phyloP scores from a whole-genome alignment of 768 basidiomycete genomes.

The Rhodotorula sphaerocarpa region DNA sequence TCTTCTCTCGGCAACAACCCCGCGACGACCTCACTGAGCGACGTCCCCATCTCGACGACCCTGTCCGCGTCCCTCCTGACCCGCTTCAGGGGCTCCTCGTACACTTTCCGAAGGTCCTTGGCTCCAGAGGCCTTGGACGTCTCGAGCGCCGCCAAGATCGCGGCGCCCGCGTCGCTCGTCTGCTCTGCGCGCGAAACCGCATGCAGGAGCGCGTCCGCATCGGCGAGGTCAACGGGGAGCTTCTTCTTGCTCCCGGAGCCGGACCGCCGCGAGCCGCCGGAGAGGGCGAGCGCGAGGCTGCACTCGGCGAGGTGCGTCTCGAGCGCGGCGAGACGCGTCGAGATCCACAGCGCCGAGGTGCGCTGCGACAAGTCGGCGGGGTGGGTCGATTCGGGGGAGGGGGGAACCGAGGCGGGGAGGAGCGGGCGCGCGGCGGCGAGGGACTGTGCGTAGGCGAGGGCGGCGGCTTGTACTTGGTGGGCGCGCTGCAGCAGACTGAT shows the following conservation, averaged over 20 bases:
- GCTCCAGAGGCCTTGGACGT: neutral
- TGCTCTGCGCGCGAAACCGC: neutral
- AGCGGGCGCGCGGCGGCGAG: neutral
- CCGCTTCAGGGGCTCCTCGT: constrained; percentile 14
- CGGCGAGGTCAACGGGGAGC: neutral
- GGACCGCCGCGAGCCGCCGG: neutral
- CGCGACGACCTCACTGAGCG: constrained; percentile 1
- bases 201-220: neutral
- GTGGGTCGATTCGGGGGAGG: neutral
- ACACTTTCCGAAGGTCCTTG: neutral
- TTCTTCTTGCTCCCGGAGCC: neutral
- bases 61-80: constrained; percentile 19
- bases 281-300: constrained; percentile 9
- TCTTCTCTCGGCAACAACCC: neutral
- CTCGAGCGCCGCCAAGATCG: neutral
- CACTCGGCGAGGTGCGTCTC: constrained; percentile 29
- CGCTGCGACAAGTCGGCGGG: neutral
- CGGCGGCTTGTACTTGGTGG: constrained; percentile 1
- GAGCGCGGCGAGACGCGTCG: constrained; percentile 19
- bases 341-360: constrained; percentile 1
- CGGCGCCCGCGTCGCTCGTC: neutral
- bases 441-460: constrained; percentile 5
- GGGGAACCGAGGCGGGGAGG: neutral
- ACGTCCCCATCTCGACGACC: constrained; percentile 2
- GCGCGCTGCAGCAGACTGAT: constrained; percentile 9